Conservation (phyloP, 495 filamentous ascomycete species). For the Mycothermus thermophilus region DNA sequence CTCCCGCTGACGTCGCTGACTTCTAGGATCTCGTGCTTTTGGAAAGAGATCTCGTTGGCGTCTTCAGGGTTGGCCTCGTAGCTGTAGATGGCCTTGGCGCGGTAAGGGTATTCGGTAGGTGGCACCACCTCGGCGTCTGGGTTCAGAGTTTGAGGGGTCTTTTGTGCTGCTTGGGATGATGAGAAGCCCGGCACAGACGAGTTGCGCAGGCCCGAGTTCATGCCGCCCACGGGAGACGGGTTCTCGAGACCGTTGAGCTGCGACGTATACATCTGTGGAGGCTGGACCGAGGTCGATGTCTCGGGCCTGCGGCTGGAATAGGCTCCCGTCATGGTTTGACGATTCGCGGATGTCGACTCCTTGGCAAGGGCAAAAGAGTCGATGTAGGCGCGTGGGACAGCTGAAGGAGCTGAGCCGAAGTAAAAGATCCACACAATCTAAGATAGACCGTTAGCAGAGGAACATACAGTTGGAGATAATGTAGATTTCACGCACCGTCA, state of each 20-base stretch:
- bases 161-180: slow-evolving; percentile 21
- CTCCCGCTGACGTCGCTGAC: slow-evolving; percentile 92
- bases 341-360: slow-evolving; percentile 46
- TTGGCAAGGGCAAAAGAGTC: slow-evolving; percentile 94
- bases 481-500: slow-evolving; percentile 49
- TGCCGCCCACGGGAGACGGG: slow-evolving; percentile 77
- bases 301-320: slow-evolving; percentile 51
- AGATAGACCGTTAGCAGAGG: slow-evolving; percentile 7
- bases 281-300: slow-evolving; percentile 59
- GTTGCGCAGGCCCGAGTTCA: slow-evolving; percentile 30
- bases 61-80: slow-evolving; percentile 97
- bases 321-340: slow-evolving; percentile 56
- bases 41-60: slow-evolving; percentile 94
- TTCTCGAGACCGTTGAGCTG: slow-evolving; percentile 95
- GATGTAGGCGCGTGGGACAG: slow-evolving; percentile 77
- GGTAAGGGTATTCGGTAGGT: slow-evolving; percentile 90
- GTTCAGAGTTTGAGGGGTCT: slow-evolving; percentile 20
- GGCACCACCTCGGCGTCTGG: slow-evolving; percentile 52
- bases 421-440: slow-evolving; percentile 99
- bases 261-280: slow-evolving; percentile 94
- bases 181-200: slow-evolving; percentile 24
- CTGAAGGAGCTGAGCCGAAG: slow-evolving; percentile 83
- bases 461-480: slow-evolving; percentile 1
- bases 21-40: slow-evolving; percentile 91
- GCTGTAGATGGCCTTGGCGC: slow-evolving; percentile 94